Evolutionary conservation across 148 eudicot species (phyloP).

Genomic region (Polygonum aviculare): DNA sequence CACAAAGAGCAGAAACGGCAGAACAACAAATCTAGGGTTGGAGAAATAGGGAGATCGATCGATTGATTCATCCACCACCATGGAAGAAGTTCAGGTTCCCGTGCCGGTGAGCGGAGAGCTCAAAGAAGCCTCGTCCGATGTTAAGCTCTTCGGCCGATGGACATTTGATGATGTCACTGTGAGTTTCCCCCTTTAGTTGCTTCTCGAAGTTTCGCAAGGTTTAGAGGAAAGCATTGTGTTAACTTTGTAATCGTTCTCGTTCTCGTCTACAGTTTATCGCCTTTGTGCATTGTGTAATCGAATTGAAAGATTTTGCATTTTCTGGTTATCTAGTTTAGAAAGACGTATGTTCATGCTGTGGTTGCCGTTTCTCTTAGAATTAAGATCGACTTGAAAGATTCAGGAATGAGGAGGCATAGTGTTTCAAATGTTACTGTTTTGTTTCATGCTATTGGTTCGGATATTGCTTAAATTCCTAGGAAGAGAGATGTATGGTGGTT

Average conservation of each 20-base stretch:
- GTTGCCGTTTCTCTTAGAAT: neutral
- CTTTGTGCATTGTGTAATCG: neutral
- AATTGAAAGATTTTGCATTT: neutral
- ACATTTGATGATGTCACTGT: conserved; percentile 10
- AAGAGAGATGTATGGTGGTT: neutral
- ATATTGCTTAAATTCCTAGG: neutral
- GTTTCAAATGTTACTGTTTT: too few relatives aligned
- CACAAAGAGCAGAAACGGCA: too few relatives aligned
- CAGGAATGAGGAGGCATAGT: too few relatives aligned
- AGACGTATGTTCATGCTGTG: neutral
- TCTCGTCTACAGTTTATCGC: too few relatives aligned
- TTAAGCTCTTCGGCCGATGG: conserved; percentile 10
- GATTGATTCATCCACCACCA: neutral
- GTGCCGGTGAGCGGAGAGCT: neutral
- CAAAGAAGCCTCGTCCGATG: neutral
- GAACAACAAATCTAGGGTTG: too few relatives aligned
- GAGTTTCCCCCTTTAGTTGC: neutral
- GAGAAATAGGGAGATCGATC: too few relatives aligned
- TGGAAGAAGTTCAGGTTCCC: conserved; percentile 1
- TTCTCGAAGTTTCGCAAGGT: neutral
- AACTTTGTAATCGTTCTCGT: too few relatives aligned
- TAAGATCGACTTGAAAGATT: too few relatives aligned
- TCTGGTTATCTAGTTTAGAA: too few relatives aligned
- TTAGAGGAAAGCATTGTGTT: neutral
- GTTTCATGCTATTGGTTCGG: too few relatives aligned